Evolutionary conservation across 352 stramenopile genomes (phyloP).

Genomic region (Pythium brassicae): DNA sequence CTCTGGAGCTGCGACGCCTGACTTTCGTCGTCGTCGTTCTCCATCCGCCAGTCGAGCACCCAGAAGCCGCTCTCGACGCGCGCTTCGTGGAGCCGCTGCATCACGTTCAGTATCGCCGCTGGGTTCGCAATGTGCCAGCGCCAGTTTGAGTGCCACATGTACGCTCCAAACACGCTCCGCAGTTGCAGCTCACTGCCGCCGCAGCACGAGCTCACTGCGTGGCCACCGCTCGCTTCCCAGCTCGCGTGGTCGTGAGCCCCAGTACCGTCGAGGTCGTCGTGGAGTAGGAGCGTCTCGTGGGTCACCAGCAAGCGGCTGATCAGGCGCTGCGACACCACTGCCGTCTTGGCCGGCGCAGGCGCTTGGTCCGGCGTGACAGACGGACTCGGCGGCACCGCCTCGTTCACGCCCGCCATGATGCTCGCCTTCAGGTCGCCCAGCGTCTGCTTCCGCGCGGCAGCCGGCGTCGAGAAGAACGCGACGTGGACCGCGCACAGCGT

Average conservation of each 20-base stretch:
- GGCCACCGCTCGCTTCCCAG: neutral
- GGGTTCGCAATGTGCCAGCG: conserved; percentile 71
- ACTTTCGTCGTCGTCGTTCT: conserved; percentile 48
- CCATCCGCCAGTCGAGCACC: conserved; percentile 79
- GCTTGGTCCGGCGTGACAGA: conserved; percentile 2
- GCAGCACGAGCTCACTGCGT: conserved; percentile 56
- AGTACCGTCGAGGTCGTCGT: conserved; percentile 20
- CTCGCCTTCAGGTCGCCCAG: conserved; percentile 66
- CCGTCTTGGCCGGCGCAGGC: conserved; percentile 9
- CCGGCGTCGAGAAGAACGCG: conserved; percentile 80
- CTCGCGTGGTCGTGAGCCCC: conserved; percentile 12
- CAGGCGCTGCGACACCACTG: conserved; percentile 73
- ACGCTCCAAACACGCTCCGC: conserved; percentile 75
- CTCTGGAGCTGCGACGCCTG: conserved; percentile 48
- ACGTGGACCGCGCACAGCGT: conserved; percentile 76
- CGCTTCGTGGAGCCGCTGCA: conserved; percentile 68
- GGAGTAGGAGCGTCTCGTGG: conserved; percentile 60
- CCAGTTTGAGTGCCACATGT: conserved; percentile 87
- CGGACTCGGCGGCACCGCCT: conserved; percentile 20
- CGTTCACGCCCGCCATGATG: conserved; percentile 54
- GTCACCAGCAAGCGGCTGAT: conserved; percentile 73
- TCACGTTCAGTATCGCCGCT: conserved; percentile 47
- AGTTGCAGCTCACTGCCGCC: conserved; percentile 73
- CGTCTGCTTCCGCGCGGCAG: conserved; percentile 56
- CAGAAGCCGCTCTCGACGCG: conserved; percentile 73